Conservation (phyloP, 495 filamentous ascomycete genomes). For the Aspergillus haitiensis region DNA sequence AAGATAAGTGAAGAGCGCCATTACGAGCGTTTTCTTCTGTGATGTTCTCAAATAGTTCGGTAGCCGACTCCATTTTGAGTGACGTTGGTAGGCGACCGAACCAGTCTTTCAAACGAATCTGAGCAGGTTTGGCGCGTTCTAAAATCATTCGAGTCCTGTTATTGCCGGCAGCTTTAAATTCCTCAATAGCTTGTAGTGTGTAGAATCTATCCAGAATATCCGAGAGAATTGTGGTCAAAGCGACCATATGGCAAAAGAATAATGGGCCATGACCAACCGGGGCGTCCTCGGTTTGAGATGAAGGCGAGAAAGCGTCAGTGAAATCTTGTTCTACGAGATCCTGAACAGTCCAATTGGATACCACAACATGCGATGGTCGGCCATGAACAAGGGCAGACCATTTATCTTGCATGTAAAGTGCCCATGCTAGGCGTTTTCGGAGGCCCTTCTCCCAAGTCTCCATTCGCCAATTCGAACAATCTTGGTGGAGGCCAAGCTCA, state of each 20-base stretch:
- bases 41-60: conserved; percentile 43
- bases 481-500: conserved; percentile 57
- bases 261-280: conserved; percentile 47
- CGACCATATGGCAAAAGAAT: conserved; percentile 59
- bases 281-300: conserved; percentile 36
- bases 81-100: conserved; percentile 53
- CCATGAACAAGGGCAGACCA: conserved; percentile 59
- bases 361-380: conserved; percentile 55
- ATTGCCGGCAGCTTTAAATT: conserved; percentile 49
- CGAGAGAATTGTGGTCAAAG: conserved; percentile 59
- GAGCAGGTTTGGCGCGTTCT: conserved; percentile 61
- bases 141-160: conserved; percentile 56
- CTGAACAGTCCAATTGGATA: conserved; percentile 58
- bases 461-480: conserved; percentile 56
- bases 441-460: conserved; percentile 55
- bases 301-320: conserved; percentile 37
- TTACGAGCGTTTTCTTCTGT: conserved; percentile 44
- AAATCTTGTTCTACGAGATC: conserved; percentile 55
- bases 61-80: conserved; percentile 54
- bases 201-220: conserved; percentile 62
- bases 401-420: conserved; percentile 60
- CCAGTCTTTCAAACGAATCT: conserved; percentile 60
- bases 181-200: conserved; percentile 55
- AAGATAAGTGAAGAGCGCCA: conserved; percentile 60
- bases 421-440: conserved; percentile 60